A percentile compares a stretch with the other conserved stretches of the same genome.
These are phyloP conservation scores for Trichoderma sp. DNA, from an alignment of 2,329 filamentous ascomycete species.

Conservation along the genomic window DNA sequence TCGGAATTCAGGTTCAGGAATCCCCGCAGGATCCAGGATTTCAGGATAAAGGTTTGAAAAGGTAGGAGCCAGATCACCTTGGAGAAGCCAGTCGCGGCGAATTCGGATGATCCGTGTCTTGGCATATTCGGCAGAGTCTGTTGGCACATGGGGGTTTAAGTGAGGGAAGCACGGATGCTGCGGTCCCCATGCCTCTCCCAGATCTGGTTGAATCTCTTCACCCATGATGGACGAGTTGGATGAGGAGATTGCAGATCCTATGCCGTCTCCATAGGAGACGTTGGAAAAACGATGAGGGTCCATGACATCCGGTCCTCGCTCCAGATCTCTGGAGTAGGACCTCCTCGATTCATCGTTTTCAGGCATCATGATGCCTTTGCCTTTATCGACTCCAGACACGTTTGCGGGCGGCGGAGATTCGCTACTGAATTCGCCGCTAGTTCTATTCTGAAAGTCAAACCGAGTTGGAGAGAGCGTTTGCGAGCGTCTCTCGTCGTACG, in stretches of 20 bases:
- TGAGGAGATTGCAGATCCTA: conserved; percentile 60
- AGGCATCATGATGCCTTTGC: conserved; percentile 52
- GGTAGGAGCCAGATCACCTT: conserved; percentile 87
- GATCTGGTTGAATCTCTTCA: conserved; percentile 66
- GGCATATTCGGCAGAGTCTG: conserved; percentile 72
- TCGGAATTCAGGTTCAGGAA: conserved; percentile 86
- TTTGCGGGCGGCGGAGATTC: conserved; percentile 8
- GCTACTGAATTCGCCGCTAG: conserved; percentile 8
- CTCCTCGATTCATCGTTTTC: conserved; percentile 42
- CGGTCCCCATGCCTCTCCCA: conserved; percentile 86
- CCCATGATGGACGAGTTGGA: conserved; percentile 65
- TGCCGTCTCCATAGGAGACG: conserved; percentile 54
- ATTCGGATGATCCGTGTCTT: conserved; percentile 90
- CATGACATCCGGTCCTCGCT: conserved; percentile 55
- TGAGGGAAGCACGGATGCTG: conserved; percentile 95
- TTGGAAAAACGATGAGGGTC: conserved; percentile 52
- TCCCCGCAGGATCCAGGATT: conserved; percentile 81
- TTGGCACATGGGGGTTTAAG: conserved; percentile 84
- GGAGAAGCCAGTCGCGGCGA: conserved; percentile 85
- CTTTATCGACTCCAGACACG: conserved; percentile 53
- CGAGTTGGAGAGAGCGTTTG: conserved; percentile 40
- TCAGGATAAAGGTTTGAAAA: conserved; percentile 97
- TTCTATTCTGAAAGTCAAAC: conserved; percentile 26
- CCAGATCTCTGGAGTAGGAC: conserved; percentile 56
- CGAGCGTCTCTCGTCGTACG: conserved; percentile 55